Base-by-base conservation (phyloP, 495 filamentous ascomycete species). In the Saxophila tyrrhenica region DNA sequence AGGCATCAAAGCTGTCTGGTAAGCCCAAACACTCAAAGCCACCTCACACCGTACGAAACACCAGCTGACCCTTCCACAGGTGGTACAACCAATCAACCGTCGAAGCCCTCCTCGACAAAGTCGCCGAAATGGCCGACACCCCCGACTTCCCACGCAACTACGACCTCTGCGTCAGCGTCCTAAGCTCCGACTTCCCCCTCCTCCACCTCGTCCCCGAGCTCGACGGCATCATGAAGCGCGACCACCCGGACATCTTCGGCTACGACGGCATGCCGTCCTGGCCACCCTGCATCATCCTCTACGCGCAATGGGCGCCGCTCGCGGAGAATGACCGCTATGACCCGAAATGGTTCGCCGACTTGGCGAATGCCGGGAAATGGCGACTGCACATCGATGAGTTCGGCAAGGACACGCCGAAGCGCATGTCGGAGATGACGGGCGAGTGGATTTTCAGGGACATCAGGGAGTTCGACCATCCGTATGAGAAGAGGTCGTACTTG, bases 291-390 rank as follows among this genome's bases (percentile, higher is more conserved):
- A 68, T 72, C 39, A 51, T 73, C 20, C 61, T 72, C 21, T 73
- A 68, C 51, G 71, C 71, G 39, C 71, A 73, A 51, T 73, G 68
- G 66, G 70, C 72, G 2, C 69, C 69, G 0, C 62, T 71, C 43
- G 48, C 57, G 19, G 45, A 46, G 24, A 60, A 60, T 39, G 67
- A 71, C 45, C 32, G 54, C 32, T 69, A 63, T 54, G 65, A 69
- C 46, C 60, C 63, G 52, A 59, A 56, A 2, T 69, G 68, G 69
- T 70, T 70, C 55, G 59, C 69, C 47, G 59, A 63, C 8, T 67
- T 70, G 48, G 20, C n/a, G 5, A 16, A 52, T 17, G 20, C 16
- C 17, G 35, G 21, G 22, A 11, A 42, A 22, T 52, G 25, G 21
- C 21, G 13, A 10, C 24, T 32, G 24, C n/a, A 32, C 11, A 13